phyloP scores from a whole-genome alignment of 176 grass and related monocot species.

The Bromus sterilis region DNA sequence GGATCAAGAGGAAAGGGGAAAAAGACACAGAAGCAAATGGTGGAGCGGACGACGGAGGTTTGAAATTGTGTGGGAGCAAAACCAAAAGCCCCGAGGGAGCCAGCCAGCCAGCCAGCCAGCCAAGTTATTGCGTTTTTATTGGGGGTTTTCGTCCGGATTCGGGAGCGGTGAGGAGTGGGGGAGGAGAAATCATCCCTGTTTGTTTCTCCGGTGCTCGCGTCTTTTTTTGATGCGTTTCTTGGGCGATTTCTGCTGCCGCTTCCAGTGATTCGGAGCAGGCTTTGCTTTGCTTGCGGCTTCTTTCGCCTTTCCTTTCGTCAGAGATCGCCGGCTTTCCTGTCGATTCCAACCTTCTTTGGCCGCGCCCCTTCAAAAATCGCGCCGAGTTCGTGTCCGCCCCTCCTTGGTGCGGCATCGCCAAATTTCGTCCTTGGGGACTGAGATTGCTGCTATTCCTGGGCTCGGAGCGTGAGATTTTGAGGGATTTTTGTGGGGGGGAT shows the following conservation, averaged over 20 bases:
- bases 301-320: slow-evolving; percentile 39
- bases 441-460: slow-evolving; percentile 13
- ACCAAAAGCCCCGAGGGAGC: not conserved
- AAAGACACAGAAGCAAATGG: slow-evolving; percentile 6
- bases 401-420: not conserved
- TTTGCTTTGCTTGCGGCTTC: slow-evolving; percentile 27
- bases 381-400: not conserved
- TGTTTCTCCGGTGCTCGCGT: not conserved
- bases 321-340: slow-evolving; percentile 63
- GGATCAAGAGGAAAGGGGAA: slow-evolving; percentile 22
- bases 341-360: slow-evolving; percentile 27
- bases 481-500: slow-evolving; percentile 21
- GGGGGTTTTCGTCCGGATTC: slow-evolving; percentile 16
- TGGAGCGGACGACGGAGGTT: slow-evolving; percentile 15
- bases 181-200: slow-evolving; percentile 8
- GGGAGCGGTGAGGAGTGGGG: slow-evolving; percentile 21
- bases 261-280: slow-evolving; percentile 40
- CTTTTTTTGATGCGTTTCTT: slow-evolving; percentile 20
- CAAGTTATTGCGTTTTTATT: not conserved
- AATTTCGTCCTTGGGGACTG: slow-evolving; percentile 18
- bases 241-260: slow-evolving; percentile 24
- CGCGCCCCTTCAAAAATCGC: slow-evolving; percentile 34
- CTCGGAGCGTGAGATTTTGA: not conserved
- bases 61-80: slow-evolving; percentile 44
- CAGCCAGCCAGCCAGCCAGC: not conserved